phyloP scores from a whole-genome alignment of 2,329 filamentous ascomycete genomes.

The Cladosporium sp. region DNA sequence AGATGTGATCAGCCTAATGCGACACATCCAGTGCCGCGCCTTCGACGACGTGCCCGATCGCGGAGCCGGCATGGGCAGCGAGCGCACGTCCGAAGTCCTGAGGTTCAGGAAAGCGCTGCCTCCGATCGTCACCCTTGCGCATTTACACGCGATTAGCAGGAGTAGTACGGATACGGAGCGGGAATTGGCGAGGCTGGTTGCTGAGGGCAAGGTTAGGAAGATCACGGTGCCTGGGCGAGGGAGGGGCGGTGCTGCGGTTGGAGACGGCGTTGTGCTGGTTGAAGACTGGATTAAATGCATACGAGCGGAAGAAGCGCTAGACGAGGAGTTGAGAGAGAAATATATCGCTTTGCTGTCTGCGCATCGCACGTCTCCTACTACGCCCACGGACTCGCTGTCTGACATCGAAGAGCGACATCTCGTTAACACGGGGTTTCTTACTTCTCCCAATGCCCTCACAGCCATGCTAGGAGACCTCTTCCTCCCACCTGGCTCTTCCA shows the following conservation, averaged over 20 bases:
- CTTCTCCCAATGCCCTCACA: slow-evolving; percentile 50
- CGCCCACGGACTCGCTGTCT: slow-evolving; percentile 45
- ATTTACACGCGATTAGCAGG: slow-evolving; percentile 63
- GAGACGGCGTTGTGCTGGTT: slow-evolving; percentile 64
- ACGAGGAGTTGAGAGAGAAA: slow-evolving; percentile 47
- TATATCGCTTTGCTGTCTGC: slow-evolving; percentile 55
- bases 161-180: slow-evolving; percentile 67
- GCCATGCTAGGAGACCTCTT: slow-evolving; percentile 42
- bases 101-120: slow-evolving; percentile 62
- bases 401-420: slow-evolving; percentile 57
- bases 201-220: slow-evolving; percentile 59
- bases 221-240: slow-evolving; percentile 64
- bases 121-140: slow-evolving; percentile 64
- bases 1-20: slow-evolving; percentile 52
- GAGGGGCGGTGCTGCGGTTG: slow-evolving; percentile 57
- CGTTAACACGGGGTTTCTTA: slow-evolving; percentile 66
- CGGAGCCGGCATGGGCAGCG: slow-evolving; percentile 62
- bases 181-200: slow-evolving; percentile 63
- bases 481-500: slow-evolving; percentile 42
- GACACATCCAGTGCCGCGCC: slow-evolving; percentile 61
- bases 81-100: slow-evolving; percentile 63
- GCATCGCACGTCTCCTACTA: slow-evolving; percentile 50
- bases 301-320: slow-evolving; percentile 23
- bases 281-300: slow-evolving; percentile 52
- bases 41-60: slow-evolving; percentile 63